Base-by-base conservation (phyloP, 495 filamentous ascomycete genomes). In the Poronia punctata region DNA sequence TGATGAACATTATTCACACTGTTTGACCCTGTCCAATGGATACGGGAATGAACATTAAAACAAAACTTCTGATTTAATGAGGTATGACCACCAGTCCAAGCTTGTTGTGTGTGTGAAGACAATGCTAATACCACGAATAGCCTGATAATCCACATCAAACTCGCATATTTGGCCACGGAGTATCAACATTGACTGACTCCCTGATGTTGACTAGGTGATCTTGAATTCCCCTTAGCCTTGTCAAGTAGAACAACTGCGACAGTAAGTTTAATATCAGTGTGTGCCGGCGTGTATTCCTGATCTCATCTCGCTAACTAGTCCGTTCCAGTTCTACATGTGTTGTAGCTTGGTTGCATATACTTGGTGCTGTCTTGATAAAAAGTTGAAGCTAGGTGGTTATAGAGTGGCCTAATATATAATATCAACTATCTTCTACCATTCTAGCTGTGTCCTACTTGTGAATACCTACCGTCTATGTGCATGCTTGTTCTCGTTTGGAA, bases 51-150 rank as follows among this genome's bases (percentile, higher is more conserved):
- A 92, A 84, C 82, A 75, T 75, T 50, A 43, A 5, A 12, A 21
- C 66, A 70, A 74, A 86, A 90, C 92, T 82, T 94, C 88, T 95
- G 88, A 95, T 95, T 88, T 93, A 93, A 92, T 92, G 85, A 90
- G 85, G 84, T 89, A 70, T 66, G 75, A n/a, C n/a, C 70, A 15
- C 8, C 12, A 8, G 20, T 27, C 15, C 14, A 6, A 15, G 24
- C 7, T n/a, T 16, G n/a, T n/a, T 12, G 19, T 7, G 16, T 7
- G 4, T 27, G n/a, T 35, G 3, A 17, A 35, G 14, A 36, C 14
- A n/a, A 38, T 52, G 57, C 76, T 82, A 57, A 79, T 65, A 37
- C 17, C 0, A 16, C 3, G 9, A 31, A 7, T 34, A 57, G 36
- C 25, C 48, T 67, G 67, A 54, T 58, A 64, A 9, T 16, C 10